Evolutionary conservation across 2,329 filamentous ascomycete species (phyloP).

Genomic region (Phaeosphaeria sp.): DNA sequence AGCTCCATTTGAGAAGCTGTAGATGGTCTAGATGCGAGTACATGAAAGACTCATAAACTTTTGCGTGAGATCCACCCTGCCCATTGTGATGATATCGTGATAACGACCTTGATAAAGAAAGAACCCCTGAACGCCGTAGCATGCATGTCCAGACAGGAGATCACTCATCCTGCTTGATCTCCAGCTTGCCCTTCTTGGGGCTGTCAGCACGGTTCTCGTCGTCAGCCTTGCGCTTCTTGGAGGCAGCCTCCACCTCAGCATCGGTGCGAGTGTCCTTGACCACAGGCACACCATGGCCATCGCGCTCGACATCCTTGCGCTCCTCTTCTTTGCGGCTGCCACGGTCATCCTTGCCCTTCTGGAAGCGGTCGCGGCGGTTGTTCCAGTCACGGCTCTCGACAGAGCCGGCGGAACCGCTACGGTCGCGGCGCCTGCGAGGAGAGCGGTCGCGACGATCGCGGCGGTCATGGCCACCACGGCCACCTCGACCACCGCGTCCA

Average conservation of each 20-base stretch:
- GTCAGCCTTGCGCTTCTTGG: constrained; percentile 45
- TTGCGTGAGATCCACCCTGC: constrained; percentile 10
- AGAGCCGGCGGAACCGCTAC: constrained; percentile 23
- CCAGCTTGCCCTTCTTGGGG: constrained; percentile 44
- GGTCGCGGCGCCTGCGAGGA: constrained; percentile 31
- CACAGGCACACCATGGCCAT: constrained; percentile 35
- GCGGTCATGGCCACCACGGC: constrained; percentile 27
- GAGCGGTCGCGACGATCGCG: constrained; percentile 32
- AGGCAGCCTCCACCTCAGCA: constrained; percentile 16
- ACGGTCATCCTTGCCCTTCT: constrained; percentile 37
- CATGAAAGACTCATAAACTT: constrained; percentile 8
- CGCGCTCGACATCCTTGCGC: constrained; percentile 27
- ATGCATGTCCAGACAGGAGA: constrained; percentile 8
- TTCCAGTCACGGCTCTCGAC: constrained; percentile 37
- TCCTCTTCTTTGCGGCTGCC: constrained; percentile 25
- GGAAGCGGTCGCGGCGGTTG: constrained; percentile 42
- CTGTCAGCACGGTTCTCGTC: constrained; percentile 23
- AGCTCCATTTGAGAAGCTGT: background rate
- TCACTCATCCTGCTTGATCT: constrained; percentile 44
- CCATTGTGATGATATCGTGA: constrained; percentile 13
- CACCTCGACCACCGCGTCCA: constrained; percentile 32
- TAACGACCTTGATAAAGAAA: constrained; percentile 12
- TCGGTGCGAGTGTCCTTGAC: constrained; percentile 31
- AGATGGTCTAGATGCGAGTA: background rate
- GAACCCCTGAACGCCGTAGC: constrained; percentile 13